A percentile compares a stretch with the other conserved stretches of the same genome.
These are phyloP conservation scores for Moesziomyces sp. DNA, from an alignment of 1,284 basidiomycete genomes.

Conservation along the genomic window DNA sequence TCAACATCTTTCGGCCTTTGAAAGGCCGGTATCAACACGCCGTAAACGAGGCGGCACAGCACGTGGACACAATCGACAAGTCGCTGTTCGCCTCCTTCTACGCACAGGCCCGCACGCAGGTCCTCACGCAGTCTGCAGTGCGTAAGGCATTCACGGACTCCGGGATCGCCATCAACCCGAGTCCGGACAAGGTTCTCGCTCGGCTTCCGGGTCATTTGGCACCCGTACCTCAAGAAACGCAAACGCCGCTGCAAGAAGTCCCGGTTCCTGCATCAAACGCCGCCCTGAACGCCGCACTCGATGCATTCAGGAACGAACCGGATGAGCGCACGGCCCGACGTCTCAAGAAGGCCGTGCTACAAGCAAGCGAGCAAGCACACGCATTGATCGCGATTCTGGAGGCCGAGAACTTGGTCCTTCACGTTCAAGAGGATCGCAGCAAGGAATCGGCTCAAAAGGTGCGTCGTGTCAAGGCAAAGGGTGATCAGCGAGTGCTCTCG, in stretches of 20 bases:
- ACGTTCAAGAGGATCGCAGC: neutral
- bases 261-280: neutral
- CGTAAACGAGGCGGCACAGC: neutral
- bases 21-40: neutral
- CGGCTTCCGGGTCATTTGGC: neutral
- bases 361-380: constrained; percentile 2
- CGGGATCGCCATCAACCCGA: constrained; percentile 1
- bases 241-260: neutral
- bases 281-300: neutral
- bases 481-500: constrained; percentile 2
- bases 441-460: neutral
- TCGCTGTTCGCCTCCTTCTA: constrained; percentile 8
- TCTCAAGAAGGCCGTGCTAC: constrained; percentile 3
- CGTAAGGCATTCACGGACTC: constrained; percentile 12
- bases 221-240: neutral
- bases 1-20: constrained; percentile 9
- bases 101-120: constrained; percentile 13
- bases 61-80: constrained; percentile 9
- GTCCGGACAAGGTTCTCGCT: constrained; percentile 5
- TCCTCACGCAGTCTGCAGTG: constrained; percentile 1
- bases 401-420: constrained; percentile 5
- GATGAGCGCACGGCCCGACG: neutral
- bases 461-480: neutral
- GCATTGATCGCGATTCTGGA: neutral
- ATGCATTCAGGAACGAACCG: neutral